Evolutionary conservation across 169 alveolate species (phyloP).

Genomic region (Babesia ovata): DNA sequence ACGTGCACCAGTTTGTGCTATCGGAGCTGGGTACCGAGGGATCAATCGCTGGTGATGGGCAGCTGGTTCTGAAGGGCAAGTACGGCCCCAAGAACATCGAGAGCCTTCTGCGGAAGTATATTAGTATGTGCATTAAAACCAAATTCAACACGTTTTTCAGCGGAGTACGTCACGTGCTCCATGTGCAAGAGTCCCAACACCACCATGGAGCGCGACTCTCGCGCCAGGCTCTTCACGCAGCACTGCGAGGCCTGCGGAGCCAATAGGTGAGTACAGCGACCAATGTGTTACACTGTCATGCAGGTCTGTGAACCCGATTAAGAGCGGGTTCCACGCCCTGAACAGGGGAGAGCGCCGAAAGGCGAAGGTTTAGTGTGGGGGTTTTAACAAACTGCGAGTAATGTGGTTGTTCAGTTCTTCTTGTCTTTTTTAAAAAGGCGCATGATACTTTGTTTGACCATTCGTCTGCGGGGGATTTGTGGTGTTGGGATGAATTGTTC

Average conservation of each 20-base stretch:
- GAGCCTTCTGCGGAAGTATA: constrained; percentile 88
- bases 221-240: constrained; percentile 88
- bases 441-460: not conserved
- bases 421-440: not conserved
- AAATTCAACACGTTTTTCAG: constrained; percentile 14
- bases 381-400: not conserved
- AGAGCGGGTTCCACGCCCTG: constrained; percentile 92
- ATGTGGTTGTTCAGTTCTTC: not conserved
- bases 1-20: constrained; percentile 91
- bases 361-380: constrained; percentile 76
- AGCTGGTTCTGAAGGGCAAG: constrained; percentile 90
- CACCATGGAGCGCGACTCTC: constrained; percentile 86
- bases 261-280: constrained; percentile 43
- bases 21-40: constrained; percentile 93
- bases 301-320: constrained; percentile 91
- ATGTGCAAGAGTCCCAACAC: constrained; percentile 93
- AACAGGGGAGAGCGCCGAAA: constrained; percentile 90
- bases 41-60: constrained; percentile 93
- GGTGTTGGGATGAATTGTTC: too few relatives aligned
- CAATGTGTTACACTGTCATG: not conserved
- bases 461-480: not conserved
- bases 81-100: constrained; percentile 92
- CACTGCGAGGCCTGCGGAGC: constrained; percentile 95
- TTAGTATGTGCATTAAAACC: constrained; percentile 64
- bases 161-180: constrained; percentile 92